These are phyloP conservation scores for Carex parvula DNA, from an alignment of 176 grass and related monocot genomes.

Conservation along the genomic window DNA sequence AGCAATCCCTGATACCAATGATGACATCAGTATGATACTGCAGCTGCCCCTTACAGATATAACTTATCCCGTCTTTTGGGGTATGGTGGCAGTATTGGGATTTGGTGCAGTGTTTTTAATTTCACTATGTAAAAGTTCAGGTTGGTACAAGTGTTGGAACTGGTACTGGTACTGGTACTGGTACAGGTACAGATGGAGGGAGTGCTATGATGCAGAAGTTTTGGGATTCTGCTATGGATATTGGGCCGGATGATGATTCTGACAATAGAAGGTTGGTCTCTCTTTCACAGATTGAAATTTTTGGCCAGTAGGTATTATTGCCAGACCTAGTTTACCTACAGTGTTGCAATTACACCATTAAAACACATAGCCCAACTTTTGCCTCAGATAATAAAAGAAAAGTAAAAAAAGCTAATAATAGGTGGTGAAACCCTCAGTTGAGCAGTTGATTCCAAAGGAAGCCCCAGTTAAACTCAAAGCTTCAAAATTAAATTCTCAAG, in stretches of 20 bases:
- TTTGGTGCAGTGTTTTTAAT: background rate
- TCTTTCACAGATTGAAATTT: constrained; percentile 26
- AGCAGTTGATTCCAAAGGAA: background rate
- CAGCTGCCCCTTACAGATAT: background rate
- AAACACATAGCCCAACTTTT: background rate
- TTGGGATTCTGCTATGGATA: constrained; percentile 94
- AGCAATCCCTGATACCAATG: background rate
- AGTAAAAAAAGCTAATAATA: background rate
- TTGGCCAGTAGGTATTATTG: background rate
- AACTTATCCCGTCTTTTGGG: background rate
- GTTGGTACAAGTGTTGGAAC: constrained; percentile 49
- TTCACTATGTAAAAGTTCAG: constrained; percentile 32
- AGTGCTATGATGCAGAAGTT: constrained; percentile 95
- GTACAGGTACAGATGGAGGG: constrained; percentile 41
- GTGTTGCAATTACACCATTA: background rate
- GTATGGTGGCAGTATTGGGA: background rate
- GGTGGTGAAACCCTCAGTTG: background rate
- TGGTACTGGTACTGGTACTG: constrained; percentile 43
- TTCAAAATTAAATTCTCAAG: background rate
- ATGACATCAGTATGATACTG: background rate
- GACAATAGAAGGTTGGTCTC: constrained; percentile 69
- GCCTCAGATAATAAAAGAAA: background rate
- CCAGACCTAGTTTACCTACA: background rate
- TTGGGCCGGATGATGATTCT: constrained; percentile 79
- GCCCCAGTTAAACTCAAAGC: background rate